Percentiles rank a stretch among this genome's conserved stretches.
Conservation (phyloP, 345 rosid genomes). For the Tarenaya hassleriana region DNA sequence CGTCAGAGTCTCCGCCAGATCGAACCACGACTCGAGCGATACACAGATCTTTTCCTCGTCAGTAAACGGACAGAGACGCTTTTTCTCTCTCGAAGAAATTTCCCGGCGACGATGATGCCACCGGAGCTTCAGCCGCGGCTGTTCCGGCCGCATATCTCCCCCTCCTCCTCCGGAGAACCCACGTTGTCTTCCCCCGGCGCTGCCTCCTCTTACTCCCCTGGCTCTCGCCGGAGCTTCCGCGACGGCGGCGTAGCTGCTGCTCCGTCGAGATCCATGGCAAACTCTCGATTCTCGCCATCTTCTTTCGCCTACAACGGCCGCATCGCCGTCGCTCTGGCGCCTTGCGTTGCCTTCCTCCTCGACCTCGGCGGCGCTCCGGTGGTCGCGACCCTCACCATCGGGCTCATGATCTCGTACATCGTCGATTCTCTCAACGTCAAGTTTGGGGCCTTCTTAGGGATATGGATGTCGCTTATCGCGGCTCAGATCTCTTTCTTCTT, state of each 20-base stretch:
- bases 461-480: constrained; percentile 78
- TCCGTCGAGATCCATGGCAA: constrained; percentile 38
- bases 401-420: constrained; percentile 88
- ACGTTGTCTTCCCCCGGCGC: constrained; percentile 33
- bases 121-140: constrained; percentile 87
- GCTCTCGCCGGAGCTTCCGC: constrained; percentile 32
- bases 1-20: constrained; percentile 28
- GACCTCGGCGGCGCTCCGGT: constrained; percentile 97
- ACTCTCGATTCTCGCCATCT: constrained; percentile 73
- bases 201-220: constrained; percentile 41
- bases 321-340: constrained; percentile 70
- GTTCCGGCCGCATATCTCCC: constrained; percentile 68
- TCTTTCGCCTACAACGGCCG: constrained; percentile 72
- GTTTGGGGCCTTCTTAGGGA: constrained; percentile 72
- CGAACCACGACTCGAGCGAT: constrained; percentile 8
- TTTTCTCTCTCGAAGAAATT: constrained; percentile 4
- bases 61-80: constrained; percentile 14
- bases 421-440: constrained; percentile 81
- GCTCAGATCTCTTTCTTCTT: constrained; percentile 97
- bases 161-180: constrained; percentile 42
- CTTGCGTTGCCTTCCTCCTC: constrained; percentile 81
- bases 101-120: constrained; percentile 74
- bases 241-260: constrained; percentile 26
- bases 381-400: constrained; percentile 59
- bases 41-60: constrained; percentile 28